phyloP scores from a whole-genome alignment of 768 basidiomycete genomes.

The Tulasnella calospora region DNA sequence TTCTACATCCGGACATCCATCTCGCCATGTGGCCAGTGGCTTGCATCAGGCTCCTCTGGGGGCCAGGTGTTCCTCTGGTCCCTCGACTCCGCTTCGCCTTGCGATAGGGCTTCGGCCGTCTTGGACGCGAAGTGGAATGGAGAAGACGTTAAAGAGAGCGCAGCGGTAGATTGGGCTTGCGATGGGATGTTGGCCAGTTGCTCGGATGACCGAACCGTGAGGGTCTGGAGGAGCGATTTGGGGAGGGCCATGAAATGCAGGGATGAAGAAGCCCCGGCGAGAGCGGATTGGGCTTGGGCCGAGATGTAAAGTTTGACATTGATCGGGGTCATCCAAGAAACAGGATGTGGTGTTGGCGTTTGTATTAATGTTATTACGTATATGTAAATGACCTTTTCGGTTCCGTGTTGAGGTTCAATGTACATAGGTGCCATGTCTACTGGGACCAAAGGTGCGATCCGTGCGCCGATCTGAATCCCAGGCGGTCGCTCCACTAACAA shows the following conservation, averaged over 20 bases:
- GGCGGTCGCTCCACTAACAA: too few relatives aligned
- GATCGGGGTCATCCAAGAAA: neutral
- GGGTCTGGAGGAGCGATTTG: constrained; percentile 2
- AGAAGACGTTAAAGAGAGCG: constrained; percentile 7
- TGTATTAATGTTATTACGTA: neutral
- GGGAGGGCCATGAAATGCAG: neutral
- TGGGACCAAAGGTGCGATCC: too few relatives aligned
- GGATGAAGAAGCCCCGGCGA: neutral
- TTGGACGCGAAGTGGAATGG: neutral
- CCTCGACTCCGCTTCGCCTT: neutral
- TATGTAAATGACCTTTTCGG: neutral
- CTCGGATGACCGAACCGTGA: neutral
- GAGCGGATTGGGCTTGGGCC: constrained; percentile 2
- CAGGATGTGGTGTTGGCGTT: neutral
- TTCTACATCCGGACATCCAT: constrained; percentile 27
- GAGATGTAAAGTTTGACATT: neutral
- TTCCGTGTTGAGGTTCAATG: neutral
- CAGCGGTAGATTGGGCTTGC: constrained; percentile 25
- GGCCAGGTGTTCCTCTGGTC: constrained; percentile 25
- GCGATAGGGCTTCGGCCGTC: neutral
- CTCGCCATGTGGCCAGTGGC: constrained; percentile 20
- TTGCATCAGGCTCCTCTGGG: constrained; percentile 24
- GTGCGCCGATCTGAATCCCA: too few relatives aligned
- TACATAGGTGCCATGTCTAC: too few relatives aligned
- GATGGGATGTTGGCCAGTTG: constrained; percentile 14